Conservation (phyloP, 1,139 yeast genomes). For the Blastobotrys serpentis region DNA sequence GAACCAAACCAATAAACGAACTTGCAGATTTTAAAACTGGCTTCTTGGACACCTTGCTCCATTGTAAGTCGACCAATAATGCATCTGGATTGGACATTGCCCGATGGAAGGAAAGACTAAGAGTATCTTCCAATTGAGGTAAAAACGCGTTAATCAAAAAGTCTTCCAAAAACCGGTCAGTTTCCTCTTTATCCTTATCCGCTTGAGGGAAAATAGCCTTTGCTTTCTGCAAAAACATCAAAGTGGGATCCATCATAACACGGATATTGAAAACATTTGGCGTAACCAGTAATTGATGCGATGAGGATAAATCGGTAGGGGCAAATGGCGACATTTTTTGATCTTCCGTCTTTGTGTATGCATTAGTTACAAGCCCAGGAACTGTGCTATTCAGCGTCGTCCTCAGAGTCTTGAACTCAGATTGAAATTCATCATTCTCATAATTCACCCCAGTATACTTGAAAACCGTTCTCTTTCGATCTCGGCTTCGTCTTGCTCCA, state of each 20-base stretch:
- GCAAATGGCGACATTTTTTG: constrained; percentile 22
- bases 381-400: constrained; percentile 36
- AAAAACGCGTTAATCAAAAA: constrained; percentile 66
- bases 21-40: constrained; percentile 36
- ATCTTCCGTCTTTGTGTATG: constrained; percentile 22
- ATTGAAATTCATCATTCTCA: constrained; percentile 30
- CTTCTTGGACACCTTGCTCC: constrained; percentile 34
- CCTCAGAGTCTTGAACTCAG: constrained; percentile 29
- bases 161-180: constrained; percentile 52
- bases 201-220: constrained; percentile 40
- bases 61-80: constrained; percentile 31
- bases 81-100: constrained; percentile 30
- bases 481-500: constrained; percentile 16
- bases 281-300: constrained; percentile 66
- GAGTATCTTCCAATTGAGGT: constrained; percentile 59
- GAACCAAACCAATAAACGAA: constrained; percentile 32
- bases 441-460: constrained; percentile 30
- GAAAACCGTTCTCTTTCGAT: constrained; percentile 26
- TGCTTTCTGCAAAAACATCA: constrained; percentile 56
- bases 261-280: constrained; percentile 82
- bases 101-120: constrained; percentile 44
- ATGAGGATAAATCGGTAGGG: constrained; percentile 26
- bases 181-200: constrained; percentile 23
- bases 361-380: constrained; percentile 38
- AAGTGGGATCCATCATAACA: constrained; percentile 61